phyloP scores from a whole-genome alignment of 805 yeast species.

The Lipomyces yamadae region DNA sequence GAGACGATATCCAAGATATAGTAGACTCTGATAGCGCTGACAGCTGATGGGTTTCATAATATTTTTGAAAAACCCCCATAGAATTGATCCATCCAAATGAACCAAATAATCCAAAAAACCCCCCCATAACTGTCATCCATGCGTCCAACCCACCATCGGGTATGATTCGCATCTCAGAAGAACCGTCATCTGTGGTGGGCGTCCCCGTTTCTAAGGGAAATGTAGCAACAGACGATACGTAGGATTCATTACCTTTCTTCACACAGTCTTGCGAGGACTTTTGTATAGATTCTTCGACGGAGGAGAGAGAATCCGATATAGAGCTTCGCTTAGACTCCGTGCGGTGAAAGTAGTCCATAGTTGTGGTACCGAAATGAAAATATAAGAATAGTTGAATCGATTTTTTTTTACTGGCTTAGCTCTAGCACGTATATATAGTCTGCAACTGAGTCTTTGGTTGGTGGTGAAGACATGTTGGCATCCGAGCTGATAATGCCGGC shows the following conservation, averaged over 20 bases:
- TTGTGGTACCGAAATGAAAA: not conserved
- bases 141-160: conserved; percentile 62
- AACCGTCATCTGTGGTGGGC: not conserved
- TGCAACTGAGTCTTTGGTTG: not conserved
- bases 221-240: not conserved
- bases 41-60: conserved; percentile 38
- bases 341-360: not conserved
- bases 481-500: not conserved
- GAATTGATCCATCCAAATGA: conserved; percentile 57
- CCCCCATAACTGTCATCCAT: conserved; percentile 58
- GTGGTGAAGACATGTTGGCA: not conserved
- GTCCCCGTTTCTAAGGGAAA: not conserved
- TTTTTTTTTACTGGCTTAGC: not conserved
- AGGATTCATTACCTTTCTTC: not conserved
- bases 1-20: conserved; percentile 45
- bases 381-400: not conserved
- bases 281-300: not conserved
- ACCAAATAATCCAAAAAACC: conserved; percentile 63
- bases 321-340: not conserved
- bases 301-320: not conserved
- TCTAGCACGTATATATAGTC: not conserved
- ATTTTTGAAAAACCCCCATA: conserved; percentile 41
- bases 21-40: conserved; percentile 36
- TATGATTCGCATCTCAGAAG: conserved; percentile 21
- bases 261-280: not conserved